Evolutionary conservation across 192 early-diverging fungal species (phyloP), one percentile per base, ranked within the genome.

Genomic region (Backusella circina): DNA sequence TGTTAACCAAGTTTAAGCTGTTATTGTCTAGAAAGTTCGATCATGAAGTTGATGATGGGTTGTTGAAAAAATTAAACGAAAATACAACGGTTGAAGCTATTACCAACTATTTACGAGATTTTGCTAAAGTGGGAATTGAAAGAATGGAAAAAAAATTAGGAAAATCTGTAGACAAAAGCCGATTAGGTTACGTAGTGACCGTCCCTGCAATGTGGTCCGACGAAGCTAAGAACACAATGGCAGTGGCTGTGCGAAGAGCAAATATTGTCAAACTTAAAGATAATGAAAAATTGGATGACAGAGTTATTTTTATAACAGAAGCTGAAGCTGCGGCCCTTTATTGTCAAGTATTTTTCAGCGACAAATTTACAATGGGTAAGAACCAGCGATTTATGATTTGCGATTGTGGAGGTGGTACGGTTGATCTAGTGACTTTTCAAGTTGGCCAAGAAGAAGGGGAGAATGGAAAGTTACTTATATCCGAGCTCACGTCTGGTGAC

Each of bases 291-390:
- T 41, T 41, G 7, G 65, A 33, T 12, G 86, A 87, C 31, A 84
- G 86, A 30, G 73, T 87, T 3, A 75, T 85, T 71, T 75, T 87
- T 26, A 82, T 83, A 39, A 82, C 82, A 10, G 82, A 85, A 70
- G 84, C 87, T 12, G 87, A 88, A 70, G 87, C 87, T 6, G 87
- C 83, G 30, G 87, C 87, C 10, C 75, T 88, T 44, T 88, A 88
- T 65, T 84, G 86, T 51, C 83, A 87, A 70, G 77, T 80, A 47
- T 57, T 9, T 26, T 84, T 82, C 73, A 84, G 12, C 2, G 78
- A 83, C 10, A 73, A 80, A 26, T 74, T 84, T 37, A 73, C 83
- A 38, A 61, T 86, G 39, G 44, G 32, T 18, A 64, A 68, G 26
- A 78, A 78, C 2, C 75, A 85, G 61, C 75, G 75, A 37, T 82